Percentiles rank a stretch among this genome's conserved stretches.
Evolutionary conservation across 225 moss, liverwort and hornwort species (phyloP).

Genomic region (Asterella californica): DNA sequence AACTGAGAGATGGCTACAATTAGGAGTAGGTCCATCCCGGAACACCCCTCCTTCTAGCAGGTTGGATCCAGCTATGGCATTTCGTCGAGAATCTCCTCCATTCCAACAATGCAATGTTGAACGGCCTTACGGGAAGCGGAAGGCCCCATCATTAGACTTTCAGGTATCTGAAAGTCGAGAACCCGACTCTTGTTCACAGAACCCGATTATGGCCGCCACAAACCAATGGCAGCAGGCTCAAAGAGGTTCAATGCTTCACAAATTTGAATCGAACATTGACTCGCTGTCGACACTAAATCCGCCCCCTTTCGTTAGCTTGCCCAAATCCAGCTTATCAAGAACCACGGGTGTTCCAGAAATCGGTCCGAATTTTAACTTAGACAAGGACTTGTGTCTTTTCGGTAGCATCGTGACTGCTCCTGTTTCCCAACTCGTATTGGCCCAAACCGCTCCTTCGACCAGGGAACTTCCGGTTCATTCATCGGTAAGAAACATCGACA

Average conservation of each 20-base stretch:
- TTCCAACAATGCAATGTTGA: slow-evolving; percentile 16
- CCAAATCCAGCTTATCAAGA: slow-evolving; percentile 5
- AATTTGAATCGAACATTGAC: slow-evolving; percentile 14
- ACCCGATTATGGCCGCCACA: neutral
- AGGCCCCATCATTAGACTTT: slow-evolving; percentile 19
- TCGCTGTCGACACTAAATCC: slow-evolving; percentile 1
- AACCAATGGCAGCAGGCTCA: slow-evolving; percentile 24
- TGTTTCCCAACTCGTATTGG: slow-evolving; percentile 23
- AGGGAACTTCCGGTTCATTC: slow-evolving; percentile 9
- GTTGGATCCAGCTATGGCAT: slow-evolving; percentile 7
- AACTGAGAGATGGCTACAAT: slow-evolving; percentile 36
- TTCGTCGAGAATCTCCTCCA: slow-evolving; percentile 5
- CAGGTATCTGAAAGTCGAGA: slow-evolving; percentile 19
- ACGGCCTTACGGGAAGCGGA: slow-evolving; percentile 20
- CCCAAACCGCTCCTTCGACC: neutral
- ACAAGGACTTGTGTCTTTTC: slow-evolving; percentile 29
- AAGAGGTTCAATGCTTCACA: slow-evolving; percentile 9
- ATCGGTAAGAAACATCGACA: slow-evolving; percentile 14
- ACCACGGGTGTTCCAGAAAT: slow-evolving; percentile 1
- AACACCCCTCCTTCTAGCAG: neutral
- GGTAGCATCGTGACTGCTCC: slow-evolving; percentile 17
- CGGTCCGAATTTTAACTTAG: slow-evolving; percentile 11
- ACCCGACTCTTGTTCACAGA: neutral
- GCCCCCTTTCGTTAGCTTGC: slow-evolving; percentile 7
- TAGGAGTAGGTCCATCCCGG: slow-evolving; percentile 34